These are phyloP conservation scores for Solanum arcanum DNA, from an alignment of 257 asterid species.

Conservation along the genomic window DNA sequence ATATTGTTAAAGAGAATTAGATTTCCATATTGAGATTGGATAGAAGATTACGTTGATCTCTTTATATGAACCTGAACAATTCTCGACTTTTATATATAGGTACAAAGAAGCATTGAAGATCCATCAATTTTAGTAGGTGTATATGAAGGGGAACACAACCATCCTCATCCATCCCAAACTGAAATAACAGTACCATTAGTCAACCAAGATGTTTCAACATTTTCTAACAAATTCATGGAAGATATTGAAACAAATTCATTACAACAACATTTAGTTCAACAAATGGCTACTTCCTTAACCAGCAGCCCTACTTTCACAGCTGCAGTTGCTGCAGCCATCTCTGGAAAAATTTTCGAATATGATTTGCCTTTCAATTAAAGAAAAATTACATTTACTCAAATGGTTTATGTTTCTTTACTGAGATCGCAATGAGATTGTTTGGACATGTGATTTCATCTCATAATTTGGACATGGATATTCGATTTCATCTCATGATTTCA, in stretches of 20 bases:
- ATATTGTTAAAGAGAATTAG: background rate
- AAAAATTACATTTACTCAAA: background rate
- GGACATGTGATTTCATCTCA: background rate
- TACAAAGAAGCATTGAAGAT: slow-evolving; percentile 61
- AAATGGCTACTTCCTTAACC: slow-evolving; percentile 59
- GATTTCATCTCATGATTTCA: background rate
- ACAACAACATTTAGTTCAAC: slow-evolving; percentile 35
- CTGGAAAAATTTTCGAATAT: slow-evolving; percentile 9
- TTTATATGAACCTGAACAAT: background rate
- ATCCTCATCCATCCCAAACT: slow-evolving; percentile 25
- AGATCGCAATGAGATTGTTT: background rate
- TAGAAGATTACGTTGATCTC: background rate
- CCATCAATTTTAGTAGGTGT: slow-evolving; percentile 50
- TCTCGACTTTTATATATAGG: slow-evolving; percentile 21
- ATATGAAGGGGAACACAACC: slow-evolving; percentile 75
- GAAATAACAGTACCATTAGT: slow-evolving; percentile 10
- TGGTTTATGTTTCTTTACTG: background rate
- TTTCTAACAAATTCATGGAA: slow-evolving; percentile 13
- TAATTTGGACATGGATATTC: no score
- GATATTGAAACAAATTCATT: slow-evolving; percentile 7
- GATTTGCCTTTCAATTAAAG: background rate
- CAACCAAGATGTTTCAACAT: slow-evolving; percentile 2
- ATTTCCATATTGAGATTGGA: background rate
- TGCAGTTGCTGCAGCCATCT: slow-evolving; percentile 59
- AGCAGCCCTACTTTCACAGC: slow-evolving; percentile 55